Base-by-base conservation (phyloP, 2,329 filamentous ascomycete species). In the Lasiodiplodia theobromae region DNA sequence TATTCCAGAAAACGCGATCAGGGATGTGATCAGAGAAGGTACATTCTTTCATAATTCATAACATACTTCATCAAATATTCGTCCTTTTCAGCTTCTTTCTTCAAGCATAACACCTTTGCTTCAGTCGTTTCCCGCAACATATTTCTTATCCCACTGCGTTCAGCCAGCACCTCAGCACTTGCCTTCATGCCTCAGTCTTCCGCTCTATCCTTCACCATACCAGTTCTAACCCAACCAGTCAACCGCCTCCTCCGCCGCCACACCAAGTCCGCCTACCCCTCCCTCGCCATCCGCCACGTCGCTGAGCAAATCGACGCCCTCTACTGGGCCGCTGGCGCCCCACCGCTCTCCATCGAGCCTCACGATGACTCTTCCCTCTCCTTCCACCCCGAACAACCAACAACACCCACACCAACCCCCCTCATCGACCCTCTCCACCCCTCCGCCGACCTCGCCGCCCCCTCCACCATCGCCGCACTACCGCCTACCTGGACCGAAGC, bases 251-350 rank as follows among this genome's bases (percentile, higher is more conserved):
- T 92, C 16, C 85, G 86, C 71, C 88, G 90, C 72, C 91, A 93
- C 76, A 85, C 85, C 37, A 87, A 86, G 44, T 85, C 88, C 67
- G 88, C 88, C 5, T 92, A 92, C 76, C 86, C 88, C 18, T 86
- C 89, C 0, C 89, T 91, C 72, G 89, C 90, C n/a, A 88, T 86
- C 64, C 86, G 90, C 44, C 89, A 92, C 73, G 86, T 93, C 21
- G 90, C 91, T 2, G 90, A 92, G 81, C 91, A 93, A 80, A 88
- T 93, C 52, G 89, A 92, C 77, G 79, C 80, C 58, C 80, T 91
- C 54, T 93, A 92, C 77, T 85, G 84, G 81, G 6, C 82, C 77
- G 16, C 79, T 78, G 56, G 37, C 49, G 53, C 57, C 31, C 67
- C 37, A 8, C 18, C 67, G 4, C 49, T 65, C 54, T 62, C 34